A percentile compares a stretch with the other conserved stretches of the same genome.
phyloP scores from a whole-genome alignment of 108 stramenopile genomes.

The Cyclotella atomus region DNA sequence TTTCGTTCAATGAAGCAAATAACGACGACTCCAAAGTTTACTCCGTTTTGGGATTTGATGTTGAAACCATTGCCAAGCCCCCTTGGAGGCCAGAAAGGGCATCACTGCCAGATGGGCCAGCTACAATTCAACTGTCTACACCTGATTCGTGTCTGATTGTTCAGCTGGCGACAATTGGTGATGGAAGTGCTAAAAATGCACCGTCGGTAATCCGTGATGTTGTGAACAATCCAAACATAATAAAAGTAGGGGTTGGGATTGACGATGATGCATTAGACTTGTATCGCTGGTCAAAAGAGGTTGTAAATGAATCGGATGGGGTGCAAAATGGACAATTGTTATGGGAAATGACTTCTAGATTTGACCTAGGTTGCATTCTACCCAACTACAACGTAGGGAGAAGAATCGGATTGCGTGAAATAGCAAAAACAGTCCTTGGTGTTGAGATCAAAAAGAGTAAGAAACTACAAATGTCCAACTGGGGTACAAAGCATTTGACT shows the following conservation, averaged over 20 bases:
- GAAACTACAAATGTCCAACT: conserved; percentile 57
- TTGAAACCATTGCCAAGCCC: conserved; percentile 43
- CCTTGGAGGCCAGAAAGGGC: conserved; percentile 52
- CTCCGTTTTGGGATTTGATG: conserved; percentile 45
- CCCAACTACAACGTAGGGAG: conserved; percentile 16
- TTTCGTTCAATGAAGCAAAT: conserved; percentile 1
- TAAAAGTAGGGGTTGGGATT: conserved; percentile 67
- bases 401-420: conserved; percentile 51
- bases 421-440: conserved; percentile 52
- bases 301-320: neutral
- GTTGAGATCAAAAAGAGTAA: conserved; percentile 61
- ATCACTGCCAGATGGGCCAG: conserved; percentile 56
- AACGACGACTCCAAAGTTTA: neutral
- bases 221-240: conserved; percentile 44
- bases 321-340: conserved; percentile 1
- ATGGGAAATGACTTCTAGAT: conserved; percentile 52
- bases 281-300: conserved; percentile 35
- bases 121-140: conserved; percentile 71
- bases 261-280: conserved; percentile 76
- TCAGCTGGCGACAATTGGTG: conserved; percentile 51
- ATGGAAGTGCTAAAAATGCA: conserved; percentile 41
- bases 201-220: conserved; percentile 52
- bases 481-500: conserved; percentile 61
- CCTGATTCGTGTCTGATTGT: conserved; percentile 61
- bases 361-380: conserved; percentile 62